phyloP scores from a whole-genome alignment of 2,329 filamentous ascomycete genomes.

The Calonectria multiphialidica region DNA sequence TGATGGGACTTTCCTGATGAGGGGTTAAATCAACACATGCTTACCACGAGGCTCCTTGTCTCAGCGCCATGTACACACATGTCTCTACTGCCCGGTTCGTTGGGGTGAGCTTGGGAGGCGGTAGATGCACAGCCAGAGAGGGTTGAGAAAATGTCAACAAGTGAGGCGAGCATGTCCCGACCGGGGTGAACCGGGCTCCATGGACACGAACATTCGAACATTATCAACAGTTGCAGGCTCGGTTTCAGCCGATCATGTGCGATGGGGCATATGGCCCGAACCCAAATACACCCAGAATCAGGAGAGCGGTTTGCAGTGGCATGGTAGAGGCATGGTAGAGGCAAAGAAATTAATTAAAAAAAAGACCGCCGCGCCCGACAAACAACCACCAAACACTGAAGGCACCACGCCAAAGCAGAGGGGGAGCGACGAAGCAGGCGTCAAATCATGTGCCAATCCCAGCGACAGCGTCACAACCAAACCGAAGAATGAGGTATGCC shows the following conservation, averaged over 20 bases:
- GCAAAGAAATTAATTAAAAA: not conserved
- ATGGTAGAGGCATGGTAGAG: constrained; percentile 9
- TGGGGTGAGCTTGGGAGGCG: constrained; percentile 12
- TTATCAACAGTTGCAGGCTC: not conserved
- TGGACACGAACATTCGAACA: not conserved
- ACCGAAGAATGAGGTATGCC: constrained; percentile 32
- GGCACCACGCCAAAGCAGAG: not conserved
- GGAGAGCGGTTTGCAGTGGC: not conserved
- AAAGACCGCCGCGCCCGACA: not conserved
- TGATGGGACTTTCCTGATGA: constrained; percentile 40
- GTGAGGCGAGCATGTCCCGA: constrained; percentile 21
- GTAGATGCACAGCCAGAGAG: constrained; percentile 22
- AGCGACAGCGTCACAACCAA: constrained; percentile 14
- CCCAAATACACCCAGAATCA: not conserved
- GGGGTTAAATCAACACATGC: constrained; percentile 35
- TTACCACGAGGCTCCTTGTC: constrained; percentile 28
- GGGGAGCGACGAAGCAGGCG: not conserved
- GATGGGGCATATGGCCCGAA: not conserved
- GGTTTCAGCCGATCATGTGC: not conserved
- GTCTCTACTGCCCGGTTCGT: constrained; percentile 27
- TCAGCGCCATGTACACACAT: constrained; percentile 34
- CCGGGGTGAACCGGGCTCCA: constrained; percentile 7
- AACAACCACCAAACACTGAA: not conserved
- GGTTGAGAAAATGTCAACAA: constrained; percentile 27
- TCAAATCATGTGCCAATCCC: constrained; percentile 9